Conservation (phyloP, 2,329 filamentous ascomycete genomes). For the Fusarium longipes region DNA sequence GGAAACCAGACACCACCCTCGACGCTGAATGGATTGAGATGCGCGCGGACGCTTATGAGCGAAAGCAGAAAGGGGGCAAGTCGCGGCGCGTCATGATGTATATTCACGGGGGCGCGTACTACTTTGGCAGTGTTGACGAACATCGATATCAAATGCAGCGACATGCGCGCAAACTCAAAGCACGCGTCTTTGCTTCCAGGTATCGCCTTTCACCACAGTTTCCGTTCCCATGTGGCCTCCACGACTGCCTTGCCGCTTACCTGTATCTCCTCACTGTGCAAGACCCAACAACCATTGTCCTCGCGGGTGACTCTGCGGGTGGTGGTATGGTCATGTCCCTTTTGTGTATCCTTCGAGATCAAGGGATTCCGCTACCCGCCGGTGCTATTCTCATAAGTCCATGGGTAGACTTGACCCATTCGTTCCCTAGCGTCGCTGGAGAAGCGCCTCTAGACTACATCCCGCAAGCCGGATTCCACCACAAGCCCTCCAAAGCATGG, state of each 20-base stretch:
- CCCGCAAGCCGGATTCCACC: slow-evolving; percentile 86
- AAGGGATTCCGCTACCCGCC: slow-evolving; percentile 84
- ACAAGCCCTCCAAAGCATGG: slow-evolving; percentile 91
- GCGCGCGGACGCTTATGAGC: slow-evolving; percentile 77
- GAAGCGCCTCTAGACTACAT: slow-evolving; percentile 87
- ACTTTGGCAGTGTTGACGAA: slow-evolving; percentile 94
- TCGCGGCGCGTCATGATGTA: slow-evolving; percentile 89
- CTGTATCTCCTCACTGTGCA: slow-evolving; percentile 82
- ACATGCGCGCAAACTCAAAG: slow-evolving; percentile 93
- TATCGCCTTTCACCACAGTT: slow-evolving; percentile 94
- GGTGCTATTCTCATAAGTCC: slow-evolving; percentile 92
- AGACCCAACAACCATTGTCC: slow-evolving; percentile 81
- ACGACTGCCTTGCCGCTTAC: slow-evolving; percentile 91
- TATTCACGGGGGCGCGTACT: slow-evolving; percentile 94
- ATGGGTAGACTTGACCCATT: slow-evolving; percentile 96
- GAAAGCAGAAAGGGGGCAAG: slow-evolving; percentile 69
- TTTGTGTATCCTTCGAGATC: slow-evolving; percentile 83
- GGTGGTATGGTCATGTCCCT: slow-evolving; percentile 88
- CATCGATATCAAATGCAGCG: slow-evolving; percentile 98
- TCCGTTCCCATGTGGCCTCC: slow-evolving; percentile 91
- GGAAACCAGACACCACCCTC: slow-evolving; percentile 72
- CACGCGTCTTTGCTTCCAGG: slow-evolving; percentile 84
- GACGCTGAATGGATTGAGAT: slow-evolving; percentile 97
- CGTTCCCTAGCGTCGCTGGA: slow-evolving; percentile 86
- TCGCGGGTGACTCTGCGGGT: slow-evolving; percentile 93